Evolutionary conservation across 148 eudicot genomes (phyloP).

Genomic region (Rhododendron kiyosumense): DNA sequence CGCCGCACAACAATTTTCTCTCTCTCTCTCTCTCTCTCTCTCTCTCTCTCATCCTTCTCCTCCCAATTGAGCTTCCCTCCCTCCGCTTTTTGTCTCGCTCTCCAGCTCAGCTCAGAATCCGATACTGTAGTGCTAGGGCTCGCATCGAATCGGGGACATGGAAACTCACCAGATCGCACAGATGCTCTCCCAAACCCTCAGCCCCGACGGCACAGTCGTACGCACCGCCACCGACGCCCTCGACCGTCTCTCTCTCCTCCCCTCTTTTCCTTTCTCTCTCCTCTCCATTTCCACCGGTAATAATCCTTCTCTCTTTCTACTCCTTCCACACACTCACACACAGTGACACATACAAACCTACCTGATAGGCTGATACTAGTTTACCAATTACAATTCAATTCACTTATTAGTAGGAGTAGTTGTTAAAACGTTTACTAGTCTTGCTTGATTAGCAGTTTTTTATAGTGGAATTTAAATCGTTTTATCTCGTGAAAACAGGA

Average conservation of each 20-base stretch:
- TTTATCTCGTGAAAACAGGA: slow-evolving; percentile 18
- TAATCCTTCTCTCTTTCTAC: neutral
- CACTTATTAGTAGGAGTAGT: neutral
- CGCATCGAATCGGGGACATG: neutral
- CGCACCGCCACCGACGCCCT: slow-evolving; percentile 48
- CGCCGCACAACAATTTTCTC: too few species aligned
- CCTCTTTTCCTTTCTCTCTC: slow-evolving; percentile 43
- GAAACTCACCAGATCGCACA: slow-evolving; percentile 33
- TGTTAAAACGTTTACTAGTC: neutral
- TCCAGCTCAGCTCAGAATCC: neutral
- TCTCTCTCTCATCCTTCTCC: neutral
- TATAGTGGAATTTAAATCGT: neutral
- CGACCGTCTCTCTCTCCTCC: slow-evolving; percentile 34
- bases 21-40: too few species aligned
- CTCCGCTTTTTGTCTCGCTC: neutral
- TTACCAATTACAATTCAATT: neutral
- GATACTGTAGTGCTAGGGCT: slow-evolving; percentile 19
- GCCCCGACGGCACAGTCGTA: slow-evolving; percentile 40
- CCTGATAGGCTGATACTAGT: neutral
- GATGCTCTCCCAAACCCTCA: slow-evolving; percentile 51
- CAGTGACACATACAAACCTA: too few species aligned
- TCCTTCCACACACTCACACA: too few species aligned
- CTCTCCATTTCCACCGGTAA: slow-evolving; percentile 48
- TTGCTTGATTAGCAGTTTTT: neutral
- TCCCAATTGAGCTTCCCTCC: too few species aligned